Evolutionary conservation across 805 yeast species (phyloP).

Genomic region (Lachancea mirantina): DNA sequence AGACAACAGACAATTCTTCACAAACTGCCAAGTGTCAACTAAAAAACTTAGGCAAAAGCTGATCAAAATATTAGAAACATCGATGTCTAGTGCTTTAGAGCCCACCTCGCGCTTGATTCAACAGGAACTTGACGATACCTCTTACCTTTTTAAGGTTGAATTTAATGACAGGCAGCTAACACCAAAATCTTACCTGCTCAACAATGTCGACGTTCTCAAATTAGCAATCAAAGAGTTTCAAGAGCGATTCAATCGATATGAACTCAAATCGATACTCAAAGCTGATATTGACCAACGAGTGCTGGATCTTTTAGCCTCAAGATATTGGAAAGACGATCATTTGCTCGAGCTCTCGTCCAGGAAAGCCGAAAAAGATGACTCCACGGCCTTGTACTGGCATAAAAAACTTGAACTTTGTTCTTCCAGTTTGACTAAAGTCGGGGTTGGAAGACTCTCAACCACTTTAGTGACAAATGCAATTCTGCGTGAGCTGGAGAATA

Average conservation of each 20-base stretch:
- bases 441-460: constrained; percentile 88
- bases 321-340: constrained; percentile 79
- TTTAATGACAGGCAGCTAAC: constrained; percentile 92
- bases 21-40: constrained; percentile 69
- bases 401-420: constrained; percentile 78
- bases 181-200: constrained; percentile 89
- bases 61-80: constrained; percentile 77
- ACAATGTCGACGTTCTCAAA: constrained; percentile 81
- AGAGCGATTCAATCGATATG: constrained; percentile 72
- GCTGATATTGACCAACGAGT: constrained; percentile 85
- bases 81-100: constrained; percentile 82
- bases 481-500: constrained; percentile 64
- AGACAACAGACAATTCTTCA: constrained; percentile 50
- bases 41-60: constrained; percentile 67
- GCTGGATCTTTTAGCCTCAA: constrained; percentile 75
- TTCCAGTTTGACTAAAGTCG: constrained; percentile 79
- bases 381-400: constrained; percentile 70
- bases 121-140: constrained; percentile 87
- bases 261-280: constrained; percentile 69
- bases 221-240: constrained; percentile 81
- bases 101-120: constrained; percentile 84
- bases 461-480: constrained; percentile 74
- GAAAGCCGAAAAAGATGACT: constrained; percentile 38
- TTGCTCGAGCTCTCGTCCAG: constrained; percentile 44
- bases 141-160: constrained; percentile 91